Percentiles rank a stretch among this genome's conserved stretches.
Evolutionary conservation across 306 rosid genomes (phyloP).

Genomic region (Bauhinia variegata): DNA sequence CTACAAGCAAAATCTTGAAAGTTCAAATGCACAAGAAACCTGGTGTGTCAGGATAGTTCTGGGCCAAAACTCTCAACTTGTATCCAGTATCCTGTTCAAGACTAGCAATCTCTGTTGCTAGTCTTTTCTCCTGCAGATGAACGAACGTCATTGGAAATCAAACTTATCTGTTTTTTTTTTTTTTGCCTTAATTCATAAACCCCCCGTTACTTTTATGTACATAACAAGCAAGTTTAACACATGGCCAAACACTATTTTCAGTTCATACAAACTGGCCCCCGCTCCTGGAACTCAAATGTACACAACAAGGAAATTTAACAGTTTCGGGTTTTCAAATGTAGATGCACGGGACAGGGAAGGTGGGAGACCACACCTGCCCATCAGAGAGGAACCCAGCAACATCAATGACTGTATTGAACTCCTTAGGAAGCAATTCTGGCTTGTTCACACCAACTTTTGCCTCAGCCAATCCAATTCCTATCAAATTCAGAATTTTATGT

Average conservation of each 20-base stretch:
- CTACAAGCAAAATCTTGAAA: not conserved
- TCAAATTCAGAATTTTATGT: not conserved
- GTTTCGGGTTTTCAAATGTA: no score
- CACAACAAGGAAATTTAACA: not conserved
- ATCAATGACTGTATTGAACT: constrained; percentile 79
- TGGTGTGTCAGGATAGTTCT: constrained; percentile 93
- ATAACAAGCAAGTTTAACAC: not conserved
- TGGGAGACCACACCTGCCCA: constrained; percentile 69
- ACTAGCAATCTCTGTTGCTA: constrained; percentile 66
- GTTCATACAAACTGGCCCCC: not conserved
- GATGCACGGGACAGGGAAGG: not conserved
- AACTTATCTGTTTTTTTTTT: constrained; percentile 18
- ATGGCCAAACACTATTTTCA: not conserved
- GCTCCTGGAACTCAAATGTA: not conserved
- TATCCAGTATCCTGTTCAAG: constrained; percentile 82
- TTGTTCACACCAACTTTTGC: constrained; percentile 90
- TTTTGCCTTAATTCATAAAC: not conserved
- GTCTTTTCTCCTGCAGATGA: constrained; percentile 69
- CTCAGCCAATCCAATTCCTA: constrained; percentile 59
- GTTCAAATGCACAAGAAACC: constrained; percentile 42
- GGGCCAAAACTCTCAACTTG: constrained; percentile 91
- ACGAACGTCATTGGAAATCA: constrained; percentile 21
- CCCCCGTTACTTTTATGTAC: not conserved
- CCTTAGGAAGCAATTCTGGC: constrained; percentile 90
- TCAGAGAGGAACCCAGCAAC: constrained; percentile 98